A percentile compares a stretch with the other conserved stretches of the same genome.
These are phyloP conservation scores for Saitozyma podzolica DNA, from an alignment of 768 basidiomycete species.

Conservation along the genomic window DNA sequence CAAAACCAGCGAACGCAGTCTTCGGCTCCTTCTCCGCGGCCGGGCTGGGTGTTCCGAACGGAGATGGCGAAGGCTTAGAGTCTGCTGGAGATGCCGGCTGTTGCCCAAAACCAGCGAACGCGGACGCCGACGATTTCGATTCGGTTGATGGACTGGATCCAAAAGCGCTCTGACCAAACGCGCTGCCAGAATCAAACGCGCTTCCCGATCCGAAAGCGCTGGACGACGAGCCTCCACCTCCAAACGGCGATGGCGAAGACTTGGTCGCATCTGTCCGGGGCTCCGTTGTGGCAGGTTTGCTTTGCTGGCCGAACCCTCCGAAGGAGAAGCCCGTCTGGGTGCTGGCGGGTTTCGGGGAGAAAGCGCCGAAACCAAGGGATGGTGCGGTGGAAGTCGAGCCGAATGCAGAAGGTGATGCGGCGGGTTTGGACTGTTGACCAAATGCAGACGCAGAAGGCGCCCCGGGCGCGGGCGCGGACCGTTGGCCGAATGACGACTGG, in stretches of 20 bases:
- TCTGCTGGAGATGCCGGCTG: slow-evolving; percentile 33
- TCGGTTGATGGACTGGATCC: slow-evolving; percentile 40
- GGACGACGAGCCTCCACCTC: slow-evolving; percentile 1
- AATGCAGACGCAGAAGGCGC: slow-evolving; percentile 49
- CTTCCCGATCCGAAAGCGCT: slow-evolving; percentile 20
- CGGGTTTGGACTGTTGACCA: slow-evolving; percentile 46
- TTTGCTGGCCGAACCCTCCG: slow-evolving; percentile 3
- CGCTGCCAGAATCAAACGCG: slow-evolving; percentile 14
- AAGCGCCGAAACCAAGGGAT: slow-evolving; percentile 27
- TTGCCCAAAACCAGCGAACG: slow-evolving; percentile 13
- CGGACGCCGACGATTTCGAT: not conserved
- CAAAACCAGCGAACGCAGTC: slow-evolving; percentile 32
- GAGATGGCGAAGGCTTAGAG: not conserved
- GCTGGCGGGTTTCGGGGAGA: slow-evolving; percentile 13
- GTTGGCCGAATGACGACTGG: slow-evolving; percentile 53
- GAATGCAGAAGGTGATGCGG: slow-evolving; percentile 13
- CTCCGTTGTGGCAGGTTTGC: not conserved
- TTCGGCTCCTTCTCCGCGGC: slow-evolving; percentile 8
- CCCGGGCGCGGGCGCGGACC: slow-evolving; percentile 20
- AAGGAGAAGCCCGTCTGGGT: slow-evolving; percentile 9
- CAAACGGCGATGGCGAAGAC: slow-evolving; percentile 2
- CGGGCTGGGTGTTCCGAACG: slow-evolving; percentile 9
- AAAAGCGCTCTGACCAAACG: slow-evolving; percentile 35
- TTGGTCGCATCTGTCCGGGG: not conserved
- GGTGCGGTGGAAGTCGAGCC: slow-evolving; percentile 5